Evolutionary conservation across 2,329 filamentous ascomycete species (phyloP).

Genomic region (Colletotrichum salicis): DNA sequence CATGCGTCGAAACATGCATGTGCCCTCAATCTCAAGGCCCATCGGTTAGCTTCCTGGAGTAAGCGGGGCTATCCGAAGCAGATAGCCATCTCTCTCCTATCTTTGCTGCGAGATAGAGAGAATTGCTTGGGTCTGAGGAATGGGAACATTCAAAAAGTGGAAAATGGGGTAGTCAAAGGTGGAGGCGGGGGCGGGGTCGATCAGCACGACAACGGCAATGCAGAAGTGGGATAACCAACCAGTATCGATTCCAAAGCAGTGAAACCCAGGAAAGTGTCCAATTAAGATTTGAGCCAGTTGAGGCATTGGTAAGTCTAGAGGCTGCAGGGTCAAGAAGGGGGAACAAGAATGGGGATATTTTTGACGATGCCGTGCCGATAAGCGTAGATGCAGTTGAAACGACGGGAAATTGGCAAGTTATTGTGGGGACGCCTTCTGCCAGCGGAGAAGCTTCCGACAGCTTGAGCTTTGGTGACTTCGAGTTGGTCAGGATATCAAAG

Average conservation of each 20-base stretch:
- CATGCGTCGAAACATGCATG: background rate
- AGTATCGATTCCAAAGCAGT: background rate
- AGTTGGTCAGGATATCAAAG: background rate
- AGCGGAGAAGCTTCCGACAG: background rate
- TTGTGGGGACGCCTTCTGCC: conserved; percentile 6
- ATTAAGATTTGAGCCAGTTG: background rate
- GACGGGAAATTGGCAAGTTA: background rate
- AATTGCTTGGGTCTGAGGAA: background rate
- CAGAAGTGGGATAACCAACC: background rate
- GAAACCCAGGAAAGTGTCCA: background rate
- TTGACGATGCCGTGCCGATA: conserved; percentile 3
- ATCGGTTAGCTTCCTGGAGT: background rate
- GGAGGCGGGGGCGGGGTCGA: too few relatives aligned
- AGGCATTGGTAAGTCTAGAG: background rate
- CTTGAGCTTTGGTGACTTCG: background rate
- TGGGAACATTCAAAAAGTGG: background rate
- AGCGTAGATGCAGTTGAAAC: background rate
- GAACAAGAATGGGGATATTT: background rate
- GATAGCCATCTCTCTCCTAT: background rate
- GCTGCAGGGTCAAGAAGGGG: background rate
- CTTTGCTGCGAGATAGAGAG: background rate
- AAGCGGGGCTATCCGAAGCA: background rate
- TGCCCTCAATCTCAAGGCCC: background rate
- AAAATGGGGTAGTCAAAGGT: background rate
- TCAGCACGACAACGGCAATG: background rate